These are phyloP conservation scores for Phytophthora quininea DNA, from an alignment of 352 stramenopile genomes.

Conservation along the genomic window DNA sequence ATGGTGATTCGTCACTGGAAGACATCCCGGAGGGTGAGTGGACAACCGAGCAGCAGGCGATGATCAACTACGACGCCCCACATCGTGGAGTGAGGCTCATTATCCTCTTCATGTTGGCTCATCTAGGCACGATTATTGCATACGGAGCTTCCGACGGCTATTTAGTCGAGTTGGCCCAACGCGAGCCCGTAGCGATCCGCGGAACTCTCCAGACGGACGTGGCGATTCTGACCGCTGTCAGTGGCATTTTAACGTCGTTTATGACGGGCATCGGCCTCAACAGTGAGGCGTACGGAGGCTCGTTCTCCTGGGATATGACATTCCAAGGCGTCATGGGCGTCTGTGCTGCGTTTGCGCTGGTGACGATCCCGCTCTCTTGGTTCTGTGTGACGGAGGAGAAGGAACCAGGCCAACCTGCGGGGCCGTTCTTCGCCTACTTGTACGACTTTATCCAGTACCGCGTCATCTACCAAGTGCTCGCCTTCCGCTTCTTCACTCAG, in stretches of 20 bases:
- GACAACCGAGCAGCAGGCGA: slow-evolving; percentile 34
- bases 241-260: slow-evolving; percentile 39
- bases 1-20: slow-evolving; percentile 32
- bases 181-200: slow-evolving; percentile 45
- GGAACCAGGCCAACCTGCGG: slow-evolving; percentile 8
- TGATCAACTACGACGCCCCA: slow-evolving; percentile 40
- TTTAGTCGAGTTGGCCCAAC: slow-evolving; percentile 52
- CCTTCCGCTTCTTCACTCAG: slow-evolving; percentile 42
- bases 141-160: slow-evolving; percentile 48
- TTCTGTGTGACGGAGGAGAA: slow-evolving; percentile 48
- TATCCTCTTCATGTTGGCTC: slow-evolving; percentile 54
- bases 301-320: slow-evolving; percentile 46
- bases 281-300: slow-evolving; percentile 43
- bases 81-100: slow-evolving; percentile 41
- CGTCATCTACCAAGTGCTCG: slow-evolving; percentile 41
- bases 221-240: slow-evolving; percentile 24
- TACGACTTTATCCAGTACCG: slow-evolving; percentile 48
- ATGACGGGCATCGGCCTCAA: slow-evolving; percentile 56
- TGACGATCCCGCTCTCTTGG: slow-evolving; percentile 39
- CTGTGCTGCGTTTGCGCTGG: slow-evolving; percentile 32
- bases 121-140: slow-evolving; percentile 48
- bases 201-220: slow-evolving; percentile 46
- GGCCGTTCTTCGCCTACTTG: slow-evolving; percentile 26
- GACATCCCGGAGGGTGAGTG: slow-evolving; percentile 22
- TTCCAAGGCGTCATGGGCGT: slow-evolving; percentile 47